phyloP scores from a whole-genome alignment of 1,139 yeast genomes.

The Zygoascus meyerae region DNA sequence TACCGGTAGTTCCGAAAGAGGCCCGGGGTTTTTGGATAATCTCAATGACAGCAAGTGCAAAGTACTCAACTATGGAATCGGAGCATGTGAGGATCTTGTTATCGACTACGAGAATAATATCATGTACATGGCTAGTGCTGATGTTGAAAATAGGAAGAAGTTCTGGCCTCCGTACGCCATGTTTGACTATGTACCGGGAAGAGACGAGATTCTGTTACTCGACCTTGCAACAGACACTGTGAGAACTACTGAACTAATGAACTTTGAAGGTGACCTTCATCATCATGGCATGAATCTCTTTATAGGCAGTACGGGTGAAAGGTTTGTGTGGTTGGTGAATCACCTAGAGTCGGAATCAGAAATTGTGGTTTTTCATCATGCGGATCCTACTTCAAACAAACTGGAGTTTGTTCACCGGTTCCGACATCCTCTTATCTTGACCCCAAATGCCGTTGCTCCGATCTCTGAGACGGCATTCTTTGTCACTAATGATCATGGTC shows the following conservation, averaged over 20 bases:
- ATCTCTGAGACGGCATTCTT: slow-evolving; percentile 9
- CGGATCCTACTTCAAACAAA: slow-evolving; percentile 2
- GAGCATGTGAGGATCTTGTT: slow-evolving; percentile 5
- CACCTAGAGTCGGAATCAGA: slow-evolving; percentile 7
- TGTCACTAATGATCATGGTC: slow-evolving; percentile 13
- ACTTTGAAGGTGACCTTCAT: slow-evolving; percentile 7
- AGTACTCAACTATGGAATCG: not conserved
- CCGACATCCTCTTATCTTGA: slow-evolving; percentile 7
- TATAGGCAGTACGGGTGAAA: slow-evolving; percentile 4
- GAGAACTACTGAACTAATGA: not conserved
- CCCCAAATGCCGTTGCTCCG: slow-evolving; percentile 12
- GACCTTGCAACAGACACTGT: not conserved
- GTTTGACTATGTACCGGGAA: not conserved
- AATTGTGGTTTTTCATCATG: slow-evolving; percentile 8
- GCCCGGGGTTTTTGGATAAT: not conserved
- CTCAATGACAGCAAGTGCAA: slow-evolving; percentile 1
- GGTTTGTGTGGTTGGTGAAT: slow-evolving; percentile 9
- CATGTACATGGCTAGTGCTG: not conserved
- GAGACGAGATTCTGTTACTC: not conserved
- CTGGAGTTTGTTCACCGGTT: slow-evolving; percentile 5
- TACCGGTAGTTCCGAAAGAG: not conserved
- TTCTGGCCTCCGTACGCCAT: slow-evolving; percentile 1
- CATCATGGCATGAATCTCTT: slow-evolving; percentile 12
- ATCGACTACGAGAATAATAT: slow-evolving; percentile 5
- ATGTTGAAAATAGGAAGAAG: not conserved